Base-by-base conservation (phyloP, 1,139 yeast species). In the Candida freyschussii region DNA sequence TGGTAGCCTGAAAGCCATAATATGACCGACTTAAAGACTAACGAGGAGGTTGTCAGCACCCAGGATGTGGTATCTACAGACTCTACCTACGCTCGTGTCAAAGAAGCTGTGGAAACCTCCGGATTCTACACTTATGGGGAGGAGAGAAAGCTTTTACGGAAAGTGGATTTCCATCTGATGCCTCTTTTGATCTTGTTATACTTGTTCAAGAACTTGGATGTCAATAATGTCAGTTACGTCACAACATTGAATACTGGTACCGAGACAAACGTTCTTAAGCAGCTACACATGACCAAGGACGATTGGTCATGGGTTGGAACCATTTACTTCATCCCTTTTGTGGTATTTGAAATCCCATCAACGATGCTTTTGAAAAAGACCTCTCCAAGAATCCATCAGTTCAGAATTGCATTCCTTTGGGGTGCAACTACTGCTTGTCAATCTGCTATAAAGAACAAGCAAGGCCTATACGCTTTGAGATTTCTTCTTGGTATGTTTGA, bases 401-500 rank as follows among this genome's bases (percentile, higher is more conserved):
- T 35, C 21, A 34, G 41, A 27, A 39, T 41, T 13, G 20, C 36
- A 4, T 18, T 41, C 6, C 9, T 33, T 7, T 41, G 43, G 43
- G 45, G 41, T 24, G 31, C 31, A 1, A 21, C 23, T 6, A 32
- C 41, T 1, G 30, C 36, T 11, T 35, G 39, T 26, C 41, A 34
- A 9, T 37, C 40, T 21, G 41, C 39, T 27, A 41, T 33, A 11
- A 27, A 28, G 21, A 37, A 39, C 20, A 34, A 30, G 13, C 22
- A 27, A 2, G 59, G 63, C 65, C 56, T 72, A 18, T 47, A 72
- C 27, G 68, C 67, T 7, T 55, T 66, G n/a, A 62, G 80, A 45
- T 57, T 73, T 34, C 53, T 72, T 29, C 56, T 75, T 30, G 84
- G 84, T 13, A 54, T 73, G 26, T 64, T 72, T 29, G 83, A 77